Percentiles rank a stretch among this genome's conserved stretches.
Evolutionary conservation across 495 filamentous ascomycete genomes (phyloP).

Genomic region (Corynascus novoguineensis): DNA sequence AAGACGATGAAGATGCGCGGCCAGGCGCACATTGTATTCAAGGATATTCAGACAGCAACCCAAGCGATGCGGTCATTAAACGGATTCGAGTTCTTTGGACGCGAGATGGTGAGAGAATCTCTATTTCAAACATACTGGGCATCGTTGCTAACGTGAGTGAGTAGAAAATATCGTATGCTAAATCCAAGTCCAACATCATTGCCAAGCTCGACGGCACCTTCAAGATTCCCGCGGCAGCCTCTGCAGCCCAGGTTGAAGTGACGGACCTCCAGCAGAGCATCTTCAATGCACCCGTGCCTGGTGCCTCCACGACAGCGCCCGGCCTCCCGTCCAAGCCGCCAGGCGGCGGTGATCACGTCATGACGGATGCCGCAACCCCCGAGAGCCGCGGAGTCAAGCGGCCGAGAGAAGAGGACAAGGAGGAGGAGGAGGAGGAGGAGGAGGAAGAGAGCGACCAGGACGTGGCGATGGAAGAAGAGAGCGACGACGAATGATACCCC

Average conservation of each 20-base stretch:
- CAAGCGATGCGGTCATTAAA: slow-evolving; percentile 85
- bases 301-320: slow-evolving; percentile 38
- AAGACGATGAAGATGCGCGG: slow-evolving; percentile 88
- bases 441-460: slow-evolving; percentile 62
- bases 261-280: slow-evolving; percentile 78
- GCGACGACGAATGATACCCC: slow-evolving; percentile 48
- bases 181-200: slow-evolving; percentile 76
- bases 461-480: slow-evolving; percentile 54
- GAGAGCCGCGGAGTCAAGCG: slow-evolving; percentile 56
- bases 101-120: slow-evolving; percentile 63
- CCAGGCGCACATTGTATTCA: slow-evolving; percentile 88
- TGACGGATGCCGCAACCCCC: slow-evolving; percentile 40
- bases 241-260: slow-evolving; percentile 51
- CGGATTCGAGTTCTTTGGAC: slow-evolving; percentile 81
- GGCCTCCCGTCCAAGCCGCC: slow-evolving; percentile 40
- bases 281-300: slow-evolving; percentile 60
- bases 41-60: slow-evolving; percentile 78
- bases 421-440: slow-evolving; percentile 48
- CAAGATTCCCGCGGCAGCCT: slow-evolving; percentile 51
- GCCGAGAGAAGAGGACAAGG: slow-evolving; percentile 52
- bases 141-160: slow-evolving; percentile 22
- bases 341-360: slow-evolving; percentile 35
- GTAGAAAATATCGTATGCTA: slow-evolving; percentile 84
- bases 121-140: neutral
- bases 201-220: slow-evolving; percentile 89